These are phyloP conservation scores for Metschnikowia sp. DNA, from an alignment of 805 yeast genomes.

Conservation along the genomic window DNA sequence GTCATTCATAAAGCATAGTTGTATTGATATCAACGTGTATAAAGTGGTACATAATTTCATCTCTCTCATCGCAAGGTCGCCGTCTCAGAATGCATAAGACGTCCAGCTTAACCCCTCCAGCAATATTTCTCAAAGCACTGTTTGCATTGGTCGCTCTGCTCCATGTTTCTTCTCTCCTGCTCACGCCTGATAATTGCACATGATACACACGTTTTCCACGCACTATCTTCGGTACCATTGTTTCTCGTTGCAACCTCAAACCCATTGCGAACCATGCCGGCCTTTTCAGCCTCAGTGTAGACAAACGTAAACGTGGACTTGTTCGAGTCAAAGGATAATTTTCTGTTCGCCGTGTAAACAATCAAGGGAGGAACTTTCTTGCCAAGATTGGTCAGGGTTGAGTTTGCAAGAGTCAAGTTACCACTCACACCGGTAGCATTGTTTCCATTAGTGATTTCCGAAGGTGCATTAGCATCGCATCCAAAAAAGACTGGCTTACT, in stretches of 20 bases:
- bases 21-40: too few species aligned
- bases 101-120: constrained; percentile 52
- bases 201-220: constrained; percentile 70
- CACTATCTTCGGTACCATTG: constrained; percentile 61
- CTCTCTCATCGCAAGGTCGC: too few species aligned
- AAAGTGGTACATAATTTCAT: too few species aligned
- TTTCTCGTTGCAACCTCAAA: constrained; percentile 27
- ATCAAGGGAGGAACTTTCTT: constrained; percentile 10
- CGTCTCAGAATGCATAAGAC: too few species aligned
- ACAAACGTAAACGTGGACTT: constrained; percentile 21
- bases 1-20: too few species aligned
- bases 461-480: constrained; percentile 16
- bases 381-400: constrained; percentile 5
- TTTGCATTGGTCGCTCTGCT: constrained; percentile 64
- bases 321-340: constrained; percentile 23
- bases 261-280: constrained; percentile 23
- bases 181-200: constrained; percentile 81
- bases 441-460: not conserved
- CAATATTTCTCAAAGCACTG: constrained; percentile 69
- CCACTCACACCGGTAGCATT: not conserved
- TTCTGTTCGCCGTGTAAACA: constrained; percentile 26
- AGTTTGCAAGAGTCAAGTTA: constrained; percentile 1
- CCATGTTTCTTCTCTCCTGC: constrained; percentile 59
- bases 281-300: constrained; percentile 19
- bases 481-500: constrained; percentile 23